Evolutionary conservation across 2,329 filamentous ascomycete genomes (phyloP).

Genomic region (Phaeosphaeria sp.): DNA sequence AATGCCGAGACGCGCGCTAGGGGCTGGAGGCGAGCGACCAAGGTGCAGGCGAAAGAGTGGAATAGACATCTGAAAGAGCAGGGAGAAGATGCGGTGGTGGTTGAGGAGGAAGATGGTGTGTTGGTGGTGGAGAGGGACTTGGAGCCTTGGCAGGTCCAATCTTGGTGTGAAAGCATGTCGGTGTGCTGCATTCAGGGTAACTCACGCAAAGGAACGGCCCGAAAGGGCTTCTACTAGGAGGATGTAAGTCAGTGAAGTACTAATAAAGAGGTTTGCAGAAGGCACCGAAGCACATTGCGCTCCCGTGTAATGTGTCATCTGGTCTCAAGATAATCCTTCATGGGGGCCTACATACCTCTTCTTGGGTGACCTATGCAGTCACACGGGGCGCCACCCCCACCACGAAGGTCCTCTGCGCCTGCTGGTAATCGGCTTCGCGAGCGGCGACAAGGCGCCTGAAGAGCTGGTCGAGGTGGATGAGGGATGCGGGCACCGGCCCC

Average conservation of each 20-base stretch:
- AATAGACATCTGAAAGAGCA: slow-evolving; percentile 26
- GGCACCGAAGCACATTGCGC: background rate
- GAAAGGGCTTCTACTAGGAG: slow-evolving; percentile 28
- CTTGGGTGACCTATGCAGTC: background rate
- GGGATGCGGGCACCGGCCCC: no score
- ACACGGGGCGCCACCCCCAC: background rate
- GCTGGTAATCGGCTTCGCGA: background rate
- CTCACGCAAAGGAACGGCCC: slow-evolving; percentile 34
- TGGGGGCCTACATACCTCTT: background rate
- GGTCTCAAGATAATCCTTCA: background rate
- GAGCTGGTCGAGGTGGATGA: no score
- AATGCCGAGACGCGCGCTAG: slow-evolving; percentile 58
- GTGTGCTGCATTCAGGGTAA: slow-evolving; percentile 81
- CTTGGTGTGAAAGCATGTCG: slow-evolving; percentile 88
- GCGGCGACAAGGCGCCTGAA: background rate
- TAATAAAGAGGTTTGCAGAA: background rate
- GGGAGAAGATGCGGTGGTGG: slow-evolving; percentile 17
- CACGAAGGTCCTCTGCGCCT: no score
- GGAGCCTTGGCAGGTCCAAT: slow-evolving; percentile 69
- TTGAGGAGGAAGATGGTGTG: slow-evolving; percentile 21
- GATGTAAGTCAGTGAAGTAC: slow-evolving; percentile 1
- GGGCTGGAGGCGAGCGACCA: slow-evolving; percentile 34
- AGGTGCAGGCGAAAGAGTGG: slow-evolving; percentile 39
- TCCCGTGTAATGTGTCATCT: background rate
- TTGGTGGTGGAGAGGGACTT: slow-evolving; percentile 37